phyloP scores from a whole-genome alignment of 768 basidiomycete genomes.

The Xerocomellus dryophilus region DNA sequence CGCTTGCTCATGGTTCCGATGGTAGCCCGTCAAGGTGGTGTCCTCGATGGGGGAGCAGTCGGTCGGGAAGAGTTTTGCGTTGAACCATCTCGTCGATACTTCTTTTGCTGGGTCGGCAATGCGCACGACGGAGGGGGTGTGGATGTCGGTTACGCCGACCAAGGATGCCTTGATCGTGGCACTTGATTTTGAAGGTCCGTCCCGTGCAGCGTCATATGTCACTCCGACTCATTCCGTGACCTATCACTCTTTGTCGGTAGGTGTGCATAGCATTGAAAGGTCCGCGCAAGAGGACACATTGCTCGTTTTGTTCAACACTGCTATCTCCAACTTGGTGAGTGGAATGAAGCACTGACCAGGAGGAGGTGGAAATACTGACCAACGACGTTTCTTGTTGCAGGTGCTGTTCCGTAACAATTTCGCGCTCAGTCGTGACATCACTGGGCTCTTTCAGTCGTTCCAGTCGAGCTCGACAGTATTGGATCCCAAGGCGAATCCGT shows the following conservation, averaged over 20 bases:
- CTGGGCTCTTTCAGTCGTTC: constrained; percentile 60
- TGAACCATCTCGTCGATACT: constrained; percentile 61
- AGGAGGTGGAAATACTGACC: not conserved
- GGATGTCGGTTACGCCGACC: constrained; percentile 66
- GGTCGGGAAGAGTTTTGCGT: constrained; percentile 56
- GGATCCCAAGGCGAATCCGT: constrained; percentile 56
- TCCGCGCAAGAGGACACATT: constrained; percentile 63
- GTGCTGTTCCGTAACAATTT: constrained; percentile 67
- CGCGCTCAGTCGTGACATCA: constrained; percentile 56
- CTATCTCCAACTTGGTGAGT: constrained; percentile 58
- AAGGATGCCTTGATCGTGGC: constrained; percentile 52
- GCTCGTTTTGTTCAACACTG: constrained; percentile 62
- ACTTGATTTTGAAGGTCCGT: constrained; percentile 59
- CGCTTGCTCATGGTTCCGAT: not conserved
- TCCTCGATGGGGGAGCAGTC: constrained; percentile 71
- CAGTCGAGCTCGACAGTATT: constrained; percentile 56
- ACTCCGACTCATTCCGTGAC: not conserved
- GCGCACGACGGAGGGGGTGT: constrained; percentile 66
- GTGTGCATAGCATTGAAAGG: constrained; percentile 62
- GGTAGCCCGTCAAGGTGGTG: constrained; percentile 59
- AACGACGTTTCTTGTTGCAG: constrained; percentile 28
- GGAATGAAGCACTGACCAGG: constrained; percentile 25
- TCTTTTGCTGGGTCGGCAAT: constrained; percentile 66
- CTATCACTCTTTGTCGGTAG: constrained; percentile 16
- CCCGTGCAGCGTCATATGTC: accelerated